Percentiles rank a stretch among this genome's conserved stretches.
Conservation (phyloP, 2,329 filamentous ascomycete genomes). For the Exophiala sp. region DNA sequence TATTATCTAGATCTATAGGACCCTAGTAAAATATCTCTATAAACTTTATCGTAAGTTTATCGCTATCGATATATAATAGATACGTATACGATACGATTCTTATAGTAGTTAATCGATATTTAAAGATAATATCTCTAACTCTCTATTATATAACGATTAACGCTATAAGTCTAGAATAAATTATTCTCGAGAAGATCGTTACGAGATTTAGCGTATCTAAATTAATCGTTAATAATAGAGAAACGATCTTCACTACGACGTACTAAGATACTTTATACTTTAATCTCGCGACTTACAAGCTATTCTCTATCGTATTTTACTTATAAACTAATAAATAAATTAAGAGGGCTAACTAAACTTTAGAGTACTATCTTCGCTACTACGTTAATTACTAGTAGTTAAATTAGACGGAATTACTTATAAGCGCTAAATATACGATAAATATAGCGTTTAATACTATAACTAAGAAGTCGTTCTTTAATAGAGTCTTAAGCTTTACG, state of each 20-base stretch:
- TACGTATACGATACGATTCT: constrained; percentile 12
- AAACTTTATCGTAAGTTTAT: constrained; percentile 8
- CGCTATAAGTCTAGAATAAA: constrained; percentile 6
- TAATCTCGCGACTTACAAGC: constrained; percentile 1
- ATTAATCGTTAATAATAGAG: constrained; percentile 9
- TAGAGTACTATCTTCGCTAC: constrained; percentile 11
- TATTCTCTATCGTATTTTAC: constrained; percentile 13
- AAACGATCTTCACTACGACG: constrained; percentile 4
- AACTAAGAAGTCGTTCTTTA: constrained; percentile 9
- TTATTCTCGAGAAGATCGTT: constrained; percentile 9
- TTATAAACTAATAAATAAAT: constrained; percentile 10
- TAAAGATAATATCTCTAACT: constrained; percentile 7
- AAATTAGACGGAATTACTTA: not conserved
- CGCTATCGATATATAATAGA: not conserved
- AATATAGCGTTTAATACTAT: constrained; percentile 26
- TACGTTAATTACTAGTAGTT: constrained; percentile 9
- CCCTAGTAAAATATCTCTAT: constrained; percentile 1
- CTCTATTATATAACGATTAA: constrained; percentile 1
- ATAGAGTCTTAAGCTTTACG: too few species aligned
- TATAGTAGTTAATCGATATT: constrained; percentile 1
- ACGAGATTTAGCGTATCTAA: constrained; percentile 5
- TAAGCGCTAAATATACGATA: not conserved
- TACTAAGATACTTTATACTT: constrained; percentile 8
- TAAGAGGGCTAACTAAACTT: constrained; percentile 7
- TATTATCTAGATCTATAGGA: not conserved